Base-by-base conservation (phyloP, 164 flowering plant species). In the Annona squamosa region DNA sequence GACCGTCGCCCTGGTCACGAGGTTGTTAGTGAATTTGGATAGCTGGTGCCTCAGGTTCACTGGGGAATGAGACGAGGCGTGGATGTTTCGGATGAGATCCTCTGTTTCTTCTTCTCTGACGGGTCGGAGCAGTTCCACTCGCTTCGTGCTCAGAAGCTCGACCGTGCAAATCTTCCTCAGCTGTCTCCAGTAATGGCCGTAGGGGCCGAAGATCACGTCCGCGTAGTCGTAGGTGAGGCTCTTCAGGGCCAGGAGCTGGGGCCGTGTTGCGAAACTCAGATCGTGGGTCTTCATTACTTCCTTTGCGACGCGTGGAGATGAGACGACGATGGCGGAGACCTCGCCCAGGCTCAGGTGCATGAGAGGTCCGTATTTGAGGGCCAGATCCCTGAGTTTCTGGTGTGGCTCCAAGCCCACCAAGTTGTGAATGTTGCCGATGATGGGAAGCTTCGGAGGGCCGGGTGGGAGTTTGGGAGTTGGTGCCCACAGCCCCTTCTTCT, bases 111-210 rank as follows among this genome's bases (percentile, higher is more conserved):
- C 81, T 12, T 79, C 69, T 19, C 86, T 69, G 17, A 81, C 48
- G 0, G 69, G 46, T 13, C 48, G 63, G 65, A 81, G 79, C 0
- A 81, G 77, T 46, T 70, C 68, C 45, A 84, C 87, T 0, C 73
- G 73, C 45, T 75, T 80, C 12, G 77, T 59, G 47, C 83, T 82
- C 4, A 84, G 26, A 16, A 84, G 82, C 56, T 84, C 84, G 64
- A 77, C 0, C 4, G 70, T 73, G 70, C 80, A 80, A n/a, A 81
- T 81, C 46, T 72, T 84, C 1, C 86, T 52, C 59, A 81, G 48
- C 46, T 80, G 78, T 26, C 81, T 73, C 85, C 86, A 82, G 59
- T 82, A 80, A 42, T 75, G 72, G 41, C 81, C 79, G 45, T 79
- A 80, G 1, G 80, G 82, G 18, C 13, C 9, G 59, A 52, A 52